These are phyloP conservation scores for Aspergillus saccharolyticus DNA, from an alignment of 495 filamentous ascomycete species.

Conservation along the genomic window DNA sequence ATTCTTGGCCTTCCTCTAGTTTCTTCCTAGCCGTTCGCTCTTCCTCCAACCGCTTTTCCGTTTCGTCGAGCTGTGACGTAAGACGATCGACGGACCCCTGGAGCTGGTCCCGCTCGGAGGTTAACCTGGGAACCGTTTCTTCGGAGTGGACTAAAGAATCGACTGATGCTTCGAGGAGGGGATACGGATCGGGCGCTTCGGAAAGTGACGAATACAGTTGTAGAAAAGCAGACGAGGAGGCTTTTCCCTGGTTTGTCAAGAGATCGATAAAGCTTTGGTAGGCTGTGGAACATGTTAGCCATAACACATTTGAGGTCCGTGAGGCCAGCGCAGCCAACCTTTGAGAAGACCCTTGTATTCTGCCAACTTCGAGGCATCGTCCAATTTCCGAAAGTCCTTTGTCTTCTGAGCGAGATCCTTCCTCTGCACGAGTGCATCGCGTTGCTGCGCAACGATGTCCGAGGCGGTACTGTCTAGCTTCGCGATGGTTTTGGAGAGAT, in stretches of 20 bases:
- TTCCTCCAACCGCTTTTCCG: constrained; percentile 66
- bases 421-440: constrained; percentile 85
- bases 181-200: constrained; percentile 95
- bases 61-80: constrained; percentile 88
- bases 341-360: constrained; percentile 90
- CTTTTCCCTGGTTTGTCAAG: constrained; percentile 88
- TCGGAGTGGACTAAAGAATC: constrained; percentile 87
- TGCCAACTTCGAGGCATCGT: constrained; percentile 78
- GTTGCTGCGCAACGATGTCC: constrained; percentile 86
- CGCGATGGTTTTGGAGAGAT: constrained; percentile 78
- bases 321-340: constrained; percentile 40
- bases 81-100: constrained; percentile 72
- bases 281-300: constrained; percentile 44
- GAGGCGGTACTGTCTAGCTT: constrained; percentile 86
- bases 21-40: constrained; percentile 67
- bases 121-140: constrained; percentile 84
- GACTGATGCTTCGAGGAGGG: constrained; percentile 89
- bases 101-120: constrained; percentile 77
- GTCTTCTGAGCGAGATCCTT: constrained; percentile 98
- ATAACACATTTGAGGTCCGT: neutral
- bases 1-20: constrained; percentile 71
- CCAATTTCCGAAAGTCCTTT: constrained; percentile 93
- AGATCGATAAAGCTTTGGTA: constrained; percentile 98
- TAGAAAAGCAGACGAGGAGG: constrained; percentile 84
- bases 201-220: constrained; percentile 89